Evolutionary conservation across 805 yeast species (phyloP), one percentile per base, ranked within the genome.

Genomic region (Spathaspora girioi): DNA sequence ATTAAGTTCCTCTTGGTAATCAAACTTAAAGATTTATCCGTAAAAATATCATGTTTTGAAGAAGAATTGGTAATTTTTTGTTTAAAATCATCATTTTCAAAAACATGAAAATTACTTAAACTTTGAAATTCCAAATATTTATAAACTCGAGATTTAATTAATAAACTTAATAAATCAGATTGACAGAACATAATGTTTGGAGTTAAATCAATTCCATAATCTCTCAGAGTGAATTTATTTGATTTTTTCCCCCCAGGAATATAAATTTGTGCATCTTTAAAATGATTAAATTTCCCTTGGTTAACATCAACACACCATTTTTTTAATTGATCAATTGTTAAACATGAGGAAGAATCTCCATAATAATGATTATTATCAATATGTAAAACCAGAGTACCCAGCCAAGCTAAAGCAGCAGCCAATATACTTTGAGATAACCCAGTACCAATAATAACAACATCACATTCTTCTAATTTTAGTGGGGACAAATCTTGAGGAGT

Each of bases 371-470:
- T 87, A 43, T 83, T 75, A 66, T 94, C 99, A 29, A 94, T 82
- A 64, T 94, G 99, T 43, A 94, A 73, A 8, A 94, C 97, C 56
- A 80, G 83, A n/a, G 94, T 83, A n/a, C 99, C 99, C 60, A 90
- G 97, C 98, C 99, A 94, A 11, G 97, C 87, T 45, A 94, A 76
- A 0, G 97, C 93, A 11, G 97, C 96, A 0, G 98, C 97, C 46
- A 91, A 69, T 11, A 94, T 84, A 58, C 90, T 82, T 66, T 94
- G 97, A 1, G 84, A 86, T 42, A 94, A 75, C 3, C 98, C 98
- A 0, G 99, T 93, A 38, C 99, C 99, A 56, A 87, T 82, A 50
- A 94, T 87, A 29, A 94, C 76, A 12, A 94, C 96, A 64, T 94
- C 99, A 59, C 90, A 89, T 38, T 66, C 68, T 55, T 71, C 75